A percentile compares a stretch with the other conserved stretches of the same genome.
Conservation (phyloP, 2,329 filamentous ascomycete species). For the Epicoccum nigrum region DNA sequence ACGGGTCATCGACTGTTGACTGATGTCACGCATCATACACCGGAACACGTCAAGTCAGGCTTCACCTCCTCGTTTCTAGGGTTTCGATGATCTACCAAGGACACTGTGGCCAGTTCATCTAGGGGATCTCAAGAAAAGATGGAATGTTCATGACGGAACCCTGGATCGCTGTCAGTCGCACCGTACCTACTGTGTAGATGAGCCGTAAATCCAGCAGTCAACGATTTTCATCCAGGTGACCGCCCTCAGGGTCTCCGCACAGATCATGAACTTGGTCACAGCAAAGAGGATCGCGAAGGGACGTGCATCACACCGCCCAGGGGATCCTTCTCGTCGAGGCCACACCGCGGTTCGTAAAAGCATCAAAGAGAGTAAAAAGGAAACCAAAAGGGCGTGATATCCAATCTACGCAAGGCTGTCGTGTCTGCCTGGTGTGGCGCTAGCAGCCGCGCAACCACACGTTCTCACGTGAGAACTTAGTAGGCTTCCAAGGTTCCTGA, state of each 20-base stretch:
- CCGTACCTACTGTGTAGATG: constrained; percentile 5
- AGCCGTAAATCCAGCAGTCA: constrained; percentile 1
- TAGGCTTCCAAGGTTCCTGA: no score
- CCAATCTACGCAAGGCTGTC: constrained; percentile 9
- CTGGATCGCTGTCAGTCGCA: background rate
- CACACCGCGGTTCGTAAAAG: constrained; percentile 1
- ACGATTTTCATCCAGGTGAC: background rate
- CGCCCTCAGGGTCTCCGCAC: background rate
- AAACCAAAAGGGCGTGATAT: constrained; percentile 5
- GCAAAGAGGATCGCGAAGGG: background rate
- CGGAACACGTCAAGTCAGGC: constrained; percentile 16
- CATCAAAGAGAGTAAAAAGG: background rate
- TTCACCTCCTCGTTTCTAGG: constrained; percentile 5
- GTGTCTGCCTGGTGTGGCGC: constrained; percentile 2
- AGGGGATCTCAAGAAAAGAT: constrained; percentile 1
- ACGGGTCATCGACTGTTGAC: constrained; percentile 9
- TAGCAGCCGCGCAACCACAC: background rate
- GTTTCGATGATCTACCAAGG: background rate
- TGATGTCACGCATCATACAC: constrained; percentile 4
- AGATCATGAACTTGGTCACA: constrained; percentile 1
- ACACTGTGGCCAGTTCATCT: background rate
- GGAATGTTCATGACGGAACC: constrained; percentile 14
- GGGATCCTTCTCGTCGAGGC: background rate
- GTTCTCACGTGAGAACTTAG: constrained; percentile 11
- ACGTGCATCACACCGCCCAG: constrained; percentile 6